Evolutionary conservation across 371 early-diverging fungal genomes (phyloP), one percentile per base, ranked within the genome.

Genomic region (Smittium culicis): DNA sequence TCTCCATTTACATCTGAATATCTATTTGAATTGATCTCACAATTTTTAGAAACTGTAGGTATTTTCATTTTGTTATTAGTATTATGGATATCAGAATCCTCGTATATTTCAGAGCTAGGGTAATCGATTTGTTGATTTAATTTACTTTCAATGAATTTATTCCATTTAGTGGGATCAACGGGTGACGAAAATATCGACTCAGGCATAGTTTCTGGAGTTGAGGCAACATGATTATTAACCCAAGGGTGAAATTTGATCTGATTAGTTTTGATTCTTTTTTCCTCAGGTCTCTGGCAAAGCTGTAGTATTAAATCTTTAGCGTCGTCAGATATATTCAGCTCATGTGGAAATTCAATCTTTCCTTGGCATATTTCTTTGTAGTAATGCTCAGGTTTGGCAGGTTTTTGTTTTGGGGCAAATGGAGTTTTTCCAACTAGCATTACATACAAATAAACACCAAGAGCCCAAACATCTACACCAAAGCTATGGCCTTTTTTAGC

Each of bases 381-480:
- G 33, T 72, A 66, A 56, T 66, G 67, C 58, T 54, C 67, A 28
- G 61, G 61, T n/a, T 71, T 68, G 2, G 57, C 64, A 56, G 34
- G 58, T 57, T 35, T 59, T 65, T 68, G 66, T 54, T 28, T 55
- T 34, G 66, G 63, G 58, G 92, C 95, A 73, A 99, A 99, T 0
- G 99, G 99, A 8, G 99, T 99, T 61, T 81, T 81, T 5, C 99
- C 99, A 66, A 94, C 82, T 2, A 99, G 79, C 31, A 98, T 76
- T 20, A 97, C 96, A 73, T 85, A 95, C 88, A 96, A 85, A 33
- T 98, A 84, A 1, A 99, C 87, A 30, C 99, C 99, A 1, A 97
- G 74, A 2, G 96, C 91, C 99, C 99, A 99, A 66, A 98, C 85
- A 73, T 99, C 99, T 11, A 89, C 99, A 71, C 93, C 94, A 75